Evolutionary conservation across 129 eudicot species (phyloP).

Genomic region (Helianthus annuus): HanXRQr2.0-SUNRISE NC_035444.2:69593417-69593916

Average conservation of each 20-base stretch:
- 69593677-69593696: constrained; percentile 14
- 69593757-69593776: constrained; percentile 35
- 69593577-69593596: constrained; percentile 49
- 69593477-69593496: too few species aligned
- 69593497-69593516: too few species aligned
- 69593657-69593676: constrained; percentile 37
- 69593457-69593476: too few species aligned
- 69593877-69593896: constrained; percentile 17
- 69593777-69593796: constrained; percentile 61
- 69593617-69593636: constrained; percentile 81
- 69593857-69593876: constrained; percentile 39
- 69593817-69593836: constrained; percentile 73
- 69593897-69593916: constrained; percentile 25
- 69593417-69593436: too few species aligned
- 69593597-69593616: constrained; percentile 77
- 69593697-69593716: constrained; percentile 14
- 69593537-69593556: too few species aligned
- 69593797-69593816: constrained; percentile 59
- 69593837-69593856: constrained; percentile 64
- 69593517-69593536: too few species aligned
- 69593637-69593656: constrained; percentile 74
- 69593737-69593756: constrained; percentile 27
- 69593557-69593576: constrained; percentile 20
- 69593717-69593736: constrained; percentile 23
- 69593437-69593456: too few species aligned